Evolutionary conservation across 2,329 filamentous ascomycete genomes (phyloP), one percentile per base, ranked within the genome.

Genomic region (Ilyonectria robusta): DNA sequence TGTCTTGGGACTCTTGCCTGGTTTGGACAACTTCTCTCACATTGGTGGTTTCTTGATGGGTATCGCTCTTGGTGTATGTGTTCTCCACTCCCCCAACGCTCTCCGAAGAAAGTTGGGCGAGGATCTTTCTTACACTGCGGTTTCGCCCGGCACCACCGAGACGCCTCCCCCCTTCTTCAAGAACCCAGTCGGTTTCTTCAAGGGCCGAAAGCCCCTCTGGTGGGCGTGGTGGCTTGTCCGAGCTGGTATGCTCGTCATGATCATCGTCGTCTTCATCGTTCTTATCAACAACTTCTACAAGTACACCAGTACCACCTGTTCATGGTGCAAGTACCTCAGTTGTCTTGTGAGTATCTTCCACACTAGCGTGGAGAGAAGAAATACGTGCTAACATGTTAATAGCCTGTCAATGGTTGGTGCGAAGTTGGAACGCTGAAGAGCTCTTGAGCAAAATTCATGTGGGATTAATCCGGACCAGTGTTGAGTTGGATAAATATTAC

Each of bases 41-140:
- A 98, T 99, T 69, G 96, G 96, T 61, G 96, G 96, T 2, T 98
- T 98, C 80, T 82, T 97, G 57, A 97, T 97, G 90, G 96, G 96
- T 1, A 83, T 99, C 7, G 92, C 92, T 0, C 88, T 98, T 1
- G 96, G 96, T 13, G 86, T 98, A 58, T 97, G 92, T 69, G 86
- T 99, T 31, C 85, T 99, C 68, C 94, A 95, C 78, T 98, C 95
- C 4, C 96, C 96, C 2, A 93, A 94, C 70, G 86, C 90, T 2
- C 86, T 98, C 21, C 90, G 94, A 37, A 86, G 91, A 65, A 90
- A 92, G 50, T 92, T 95, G 63, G 93, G 92, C 15, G 84, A 89
- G 51, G 89, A 92, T 23, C 87, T 90, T 1, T 89, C 93, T 0
- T 97, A 97, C 76, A 86, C 91, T 3, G 89, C 89, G 3, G 92